These are phyloP conservation scores for Capronia americana DNA, from an alignment of 2,329 filamentous ascomycete genomes.

Conservation along the genomic window DNA sequence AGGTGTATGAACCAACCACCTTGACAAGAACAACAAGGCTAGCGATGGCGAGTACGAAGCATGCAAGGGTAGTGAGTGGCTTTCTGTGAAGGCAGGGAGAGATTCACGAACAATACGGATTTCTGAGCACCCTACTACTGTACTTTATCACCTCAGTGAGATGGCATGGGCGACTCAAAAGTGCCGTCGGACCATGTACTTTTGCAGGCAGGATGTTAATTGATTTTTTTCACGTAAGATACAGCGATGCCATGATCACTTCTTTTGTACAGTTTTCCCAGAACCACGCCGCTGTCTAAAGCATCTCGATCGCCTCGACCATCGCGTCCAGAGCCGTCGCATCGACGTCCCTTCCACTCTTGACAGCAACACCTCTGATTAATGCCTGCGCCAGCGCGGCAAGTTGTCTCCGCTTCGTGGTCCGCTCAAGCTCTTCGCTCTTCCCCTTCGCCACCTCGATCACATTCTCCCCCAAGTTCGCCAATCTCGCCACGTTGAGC, in stretches of 20 bases:
- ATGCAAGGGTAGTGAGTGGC: not conserved
- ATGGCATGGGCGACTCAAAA: not conserved
- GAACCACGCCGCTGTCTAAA: conserved; percentile 18
- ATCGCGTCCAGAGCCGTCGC: conserved; percentile 32
- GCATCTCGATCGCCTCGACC: conserved; percentile 39
- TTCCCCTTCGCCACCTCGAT: conserved; percentile 81
- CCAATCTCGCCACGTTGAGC: conserved; percentile 86
- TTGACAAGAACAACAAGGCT: not conserved
- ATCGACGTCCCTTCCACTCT: not conserved
- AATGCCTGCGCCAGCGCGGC: conserved; percentile 40
- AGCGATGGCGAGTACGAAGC: not conserved
- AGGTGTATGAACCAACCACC: not conserved
- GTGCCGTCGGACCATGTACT: not conserved
- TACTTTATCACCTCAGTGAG: not conserved
- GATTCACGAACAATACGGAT: not conserved
- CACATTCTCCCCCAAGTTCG: conserved; percentile 76
- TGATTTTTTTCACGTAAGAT: not conserved
- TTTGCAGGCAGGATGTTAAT: not conserved
- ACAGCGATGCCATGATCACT: not conserved
- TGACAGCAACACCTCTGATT: not conserved
- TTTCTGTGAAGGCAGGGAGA: not conserved
- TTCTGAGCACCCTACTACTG: not conserved
- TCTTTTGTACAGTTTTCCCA: not conserved
- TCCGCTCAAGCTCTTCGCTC: conserved; percentile 78
- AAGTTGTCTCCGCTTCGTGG: conserved; percentile 69